Base-by-base conservation (phyloP, 73 alveolate species). In the Paraurostyla sp. region DNA sequence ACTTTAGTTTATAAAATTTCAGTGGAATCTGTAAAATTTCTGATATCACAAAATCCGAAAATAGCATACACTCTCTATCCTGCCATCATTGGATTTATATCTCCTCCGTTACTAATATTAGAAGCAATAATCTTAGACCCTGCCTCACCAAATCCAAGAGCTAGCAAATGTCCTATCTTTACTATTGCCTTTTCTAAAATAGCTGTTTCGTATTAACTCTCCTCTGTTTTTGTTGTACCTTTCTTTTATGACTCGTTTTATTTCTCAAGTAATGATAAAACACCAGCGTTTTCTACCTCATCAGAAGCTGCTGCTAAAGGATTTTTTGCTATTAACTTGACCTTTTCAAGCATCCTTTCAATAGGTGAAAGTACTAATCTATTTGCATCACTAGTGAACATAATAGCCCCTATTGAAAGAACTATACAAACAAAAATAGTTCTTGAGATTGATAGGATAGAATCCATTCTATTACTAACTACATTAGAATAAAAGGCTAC, bases 31-130 rank as follows among this genome's bases (percentile, higher is more conserved):
- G 98, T 95, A 87, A 95, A 97, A 78, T 95, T 94, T 51, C 98
- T 95, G 54, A 97, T 95, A 88, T 92, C 98, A 33, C 98, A 95
- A 71, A 97, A 97, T 20, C 99, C 99, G 63, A 95, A 97, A 33
- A 97, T 95, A 15, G 98, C 99, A 52, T 86, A 90, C 40, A 83
- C 59, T 58, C 80, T 83, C 63, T 76, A 45, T 25, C 99, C 98
- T 38, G 97, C 94, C 57, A 89, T 76, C 97, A 87, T 89, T 0
- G 96, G 98, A 51, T 95, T 90, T 41, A 95, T 78, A 42, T 93
- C 97, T 50, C 94, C 97, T 32, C 93, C 92, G 6, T 88, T 82
- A 57, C 81, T 43, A 92, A 94, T 90, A 83, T 87, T 94, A 46
- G 94, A 76, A 46, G 93, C 94, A 57, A 94, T 92, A 45, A 92